Evolutionary conservation across 176 grass and related monocot genomes (phyloP).

Genomic region (Eleusine indica): DNA sequence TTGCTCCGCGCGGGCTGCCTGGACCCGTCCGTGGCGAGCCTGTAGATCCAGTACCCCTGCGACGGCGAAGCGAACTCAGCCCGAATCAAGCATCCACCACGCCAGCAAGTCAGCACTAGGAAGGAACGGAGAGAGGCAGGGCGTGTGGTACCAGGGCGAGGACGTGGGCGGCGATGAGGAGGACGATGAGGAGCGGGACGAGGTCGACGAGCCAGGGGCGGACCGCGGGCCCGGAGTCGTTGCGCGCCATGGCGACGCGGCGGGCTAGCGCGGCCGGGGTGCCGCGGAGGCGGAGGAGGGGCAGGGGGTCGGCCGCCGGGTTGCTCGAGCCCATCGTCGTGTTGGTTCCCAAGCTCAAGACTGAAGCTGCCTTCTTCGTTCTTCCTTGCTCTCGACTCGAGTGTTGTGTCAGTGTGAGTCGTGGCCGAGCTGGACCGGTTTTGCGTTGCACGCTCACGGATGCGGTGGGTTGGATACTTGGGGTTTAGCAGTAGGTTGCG

Average conservation of each 20-base stretch:
- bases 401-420: background rate
- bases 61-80: constrained; percentile 27
- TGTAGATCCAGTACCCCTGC: constrained; percentile 97
- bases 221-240: constrained; percentile 26
- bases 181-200: constrained; percentile 69
- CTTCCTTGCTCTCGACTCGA: background rate
- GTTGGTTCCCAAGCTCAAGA: background rate
- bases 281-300: constrained; percentile 20
- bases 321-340: constrained; percentile 44
- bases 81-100: background rate
- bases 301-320: constrained; percentile 46
- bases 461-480: background rate
- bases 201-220: constrained; percentile 72
- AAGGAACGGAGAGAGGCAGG: background rate
- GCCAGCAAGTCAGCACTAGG: background rate
- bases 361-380: background rate
- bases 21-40: constrained; percentile 65
- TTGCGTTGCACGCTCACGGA: background rate
- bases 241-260: constrained; percentile 60
- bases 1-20: constrained; percentile 73
- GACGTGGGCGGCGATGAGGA: constrained; percentile 97
- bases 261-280: constrained; percentile 43
- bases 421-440: background rate
- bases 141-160: constrained; percentile 65
- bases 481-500: background rate